These are phyloP conservation scores for Apiotrichum sp. DNA, from an alignment of 1,284 basidiomycete genomes.

Conservation along the genomic window DNA sequence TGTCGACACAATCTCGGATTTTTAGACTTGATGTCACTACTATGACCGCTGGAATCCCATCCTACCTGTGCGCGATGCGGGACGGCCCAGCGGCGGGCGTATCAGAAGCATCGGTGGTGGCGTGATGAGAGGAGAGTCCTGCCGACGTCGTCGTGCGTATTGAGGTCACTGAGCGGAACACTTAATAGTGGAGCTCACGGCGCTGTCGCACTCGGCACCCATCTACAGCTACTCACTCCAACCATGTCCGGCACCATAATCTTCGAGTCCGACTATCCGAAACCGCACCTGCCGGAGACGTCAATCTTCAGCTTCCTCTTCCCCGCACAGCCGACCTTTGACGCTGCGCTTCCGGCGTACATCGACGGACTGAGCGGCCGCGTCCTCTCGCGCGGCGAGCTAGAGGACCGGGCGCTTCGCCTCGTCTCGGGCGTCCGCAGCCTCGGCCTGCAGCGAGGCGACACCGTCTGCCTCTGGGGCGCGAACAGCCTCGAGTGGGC, in stretches of 20 bases:
- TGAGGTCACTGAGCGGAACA: too few relatives aligned
- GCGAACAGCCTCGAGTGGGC: constrained; percentile 58
- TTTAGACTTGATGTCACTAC: too few relatives aligned
- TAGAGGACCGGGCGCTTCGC: constrained; percentile 55
- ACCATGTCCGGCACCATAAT: constrained; percentile 3
- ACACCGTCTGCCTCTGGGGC: constrained; percentile 39
- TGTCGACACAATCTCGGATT: not conserved
- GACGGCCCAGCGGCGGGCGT: too few relatives aligned
- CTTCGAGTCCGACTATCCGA: constrained; percentile 10
- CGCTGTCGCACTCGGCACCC: too few relatives aligned
- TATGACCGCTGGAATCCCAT: too few relatives aligned
- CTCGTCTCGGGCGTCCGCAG: constrained; percentile 54
- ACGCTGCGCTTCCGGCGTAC: constrained; percentile 52
- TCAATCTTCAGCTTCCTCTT: constrained; percentile 14
- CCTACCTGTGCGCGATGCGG: too few relatives aligned
- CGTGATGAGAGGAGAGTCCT: too few relatives aligned
- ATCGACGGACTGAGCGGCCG: constrained; percentile 61
- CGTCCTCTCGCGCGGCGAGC: constrained; percentile 55
- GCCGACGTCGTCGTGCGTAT: too few relatives aligned
- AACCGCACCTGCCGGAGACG: constrained; percentile 7
- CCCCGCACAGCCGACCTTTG: constrained; percentile 23
- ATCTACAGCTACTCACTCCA: not conserved
- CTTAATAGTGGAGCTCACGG: too few relatives aligned
- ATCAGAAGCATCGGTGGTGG: too few relatives aligned
- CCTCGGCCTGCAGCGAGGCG: constrained; percentile 28